Base-by-base conservation (phyloP, 768 basidiomycete species). In the Mycena galopus region DNA sequence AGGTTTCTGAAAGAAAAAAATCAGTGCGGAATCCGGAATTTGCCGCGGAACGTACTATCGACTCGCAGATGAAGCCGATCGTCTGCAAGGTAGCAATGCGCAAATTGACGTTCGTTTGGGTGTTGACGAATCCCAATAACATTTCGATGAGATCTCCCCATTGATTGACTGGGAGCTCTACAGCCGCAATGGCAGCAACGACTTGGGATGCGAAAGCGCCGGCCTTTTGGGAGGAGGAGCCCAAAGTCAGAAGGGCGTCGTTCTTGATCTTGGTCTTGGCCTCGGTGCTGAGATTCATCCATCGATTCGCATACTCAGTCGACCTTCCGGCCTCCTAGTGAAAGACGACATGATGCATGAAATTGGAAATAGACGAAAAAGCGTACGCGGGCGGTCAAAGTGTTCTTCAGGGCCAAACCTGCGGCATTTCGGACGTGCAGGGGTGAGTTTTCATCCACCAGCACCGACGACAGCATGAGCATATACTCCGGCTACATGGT, bases 31-130 rank as follows among this genome's bases (percentile, higher is more conserved):
- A 44, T 58, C 7, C 67, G 50, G 51, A 32, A 33, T 16, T 71
- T 33, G 71, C 64, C 66, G 55, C 67, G 50, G 39, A 32, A 92
- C 97, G 79, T 78, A 98, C 97, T 85, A 98, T 95, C 67, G 91
- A 87, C 84, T 99, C 98, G 86, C 98, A 99, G 82, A 98, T 96
- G 83, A 92, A 98, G 56, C 98, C 98, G 84, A 99, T 96, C 23
- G 97, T 91, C 83, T 98, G 96, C 16, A 99, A 87, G 11, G 97
- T 97, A 3, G 96, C 90, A 72, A 98, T 93, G 79, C 88, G 90
- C 75, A 97, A 85, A 76, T 91, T 93, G 14, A 90, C 85, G 79
- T 94, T 95, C 47, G 85, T 83, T 58, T 87, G 86, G 76, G 91
- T 91, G 82, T 94, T 95, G 69, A 97, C 91, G 78, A 97, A 96